Conservation (phyloP, 2,329 filamentous ascomycete genomes). For the Pseudocercospora pini-densiflorae region DNA sequence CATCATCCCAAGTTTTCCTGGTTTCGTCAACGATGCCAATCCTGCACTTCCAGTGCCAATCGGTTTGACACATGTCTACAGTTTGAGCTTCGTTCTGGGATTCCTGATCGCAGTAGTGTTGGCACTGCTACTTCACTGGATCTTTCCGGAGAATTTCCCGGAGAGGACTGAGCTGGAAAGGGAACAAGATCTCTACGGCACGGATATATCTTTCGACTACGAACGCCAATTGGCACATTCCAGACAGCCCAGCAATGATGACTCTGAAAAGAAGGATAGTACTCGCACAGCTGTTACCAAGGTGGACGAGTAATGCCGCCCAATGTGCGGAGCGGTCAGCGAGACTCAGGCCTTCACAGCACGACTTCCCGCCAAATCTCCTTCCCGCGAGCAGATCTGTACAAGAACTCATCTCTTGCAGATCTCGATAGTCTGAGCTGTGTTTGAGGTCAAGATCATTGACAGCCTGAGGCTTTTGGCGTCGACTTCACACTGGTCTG, state of each 20-base stretch:
- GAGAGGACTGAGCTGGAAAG: constrained; percentile 7
- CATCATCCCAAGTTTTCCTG: constrained; percentile 13
- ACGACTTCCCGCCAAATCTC: background rate
- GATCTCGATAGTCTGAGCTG: background rate
- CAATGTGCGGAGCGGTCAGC: background rate
- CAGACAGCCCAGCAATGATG: background rate
- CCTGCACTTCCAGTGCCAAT: constrained; percentile 8
- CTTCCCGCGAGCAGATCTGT: background rate
- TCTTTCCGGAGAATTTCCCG: constrained; percentile 7
- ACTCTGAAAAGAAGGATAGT: background rate
- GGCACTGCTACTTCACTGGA: constrained; percentile 7
- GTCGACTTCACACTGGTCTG: background rate
- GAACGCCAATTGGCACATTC: background rate
- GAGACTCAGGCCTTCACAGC: background rate
- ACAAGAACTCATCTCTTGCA: background rate
- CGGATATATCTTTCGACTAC: background rate
- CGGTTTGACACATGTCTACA: background rate
- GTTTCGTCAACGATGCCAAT: constrained; percentile 15
- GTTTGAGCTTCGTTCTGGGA: constrained; percentile 13
- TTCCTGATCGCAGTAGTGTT: constrained; percentile 7
- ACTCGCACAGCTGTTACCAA: background rate
- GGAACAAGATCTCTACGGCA: constrained; percentile 2
- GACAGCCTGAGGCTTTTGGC: background rate
- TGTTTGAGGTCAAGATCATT: background rate
- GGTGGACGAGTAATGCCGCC: background rate